Evolutionary conservation across 1,139 yeast species (phyloP).

Genomic region (Yamadazyma conglobata): DNA sequence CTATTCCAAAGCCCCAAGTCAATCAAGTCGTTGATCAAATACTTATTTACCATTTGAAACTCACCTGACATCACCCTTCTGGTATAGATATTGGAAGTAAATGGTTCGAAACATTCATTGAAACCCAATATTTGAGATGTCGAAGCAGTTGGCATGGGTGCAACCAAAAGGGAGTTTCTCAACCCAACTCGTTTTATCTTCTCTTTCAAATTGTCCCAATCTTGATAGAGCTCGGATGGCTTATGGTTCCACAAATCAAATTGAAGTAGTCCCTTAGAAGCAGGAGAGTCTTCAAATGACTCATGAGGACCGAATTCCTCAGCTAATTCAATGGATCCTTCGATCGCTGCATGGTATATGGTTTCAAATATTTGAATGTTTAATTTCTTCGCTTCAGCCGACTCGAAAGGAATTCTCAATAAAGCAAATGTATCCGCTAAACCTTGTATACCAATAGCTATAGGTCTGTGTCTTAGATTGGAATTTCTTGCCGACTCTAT

Average conservation of each 20-base stretch:
- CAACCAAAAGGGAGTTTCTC: slow-evolving; percentile 79
- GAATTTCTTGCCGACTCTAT: slow-evolving; percentile 65
- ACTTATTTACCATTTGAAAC: slow-evolving; percentile 84
- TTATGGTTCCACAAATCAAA: slow-evolving; percentile 78
- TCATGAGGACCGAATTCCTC: slow-evolving; percentile 61
- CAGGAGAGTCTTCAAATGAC: slow-evolving; percentile 75
- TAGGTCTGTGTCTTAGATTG: slow-evolving; percentile 77
- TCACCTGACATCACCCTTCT: slow-evolving; percentile 88
- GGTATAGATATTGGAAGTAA: slow-evolving; percentile 82
- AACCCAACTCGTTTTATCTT: slow-evolving; percentile 61
- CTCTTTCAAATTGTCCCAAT: slow-evolving; percentile 71
- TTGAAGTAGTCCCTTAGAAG: slow-evolving; percentile 74
- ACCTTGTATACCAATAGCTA: slow-evolving; percentile 89
- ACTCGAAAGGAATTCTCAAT: slow-evolving; percentile 76
- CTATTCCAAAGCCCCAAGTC: slow-evolving; percentile 83
- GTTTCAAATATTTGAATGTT: slow-evolving; percentile 86
- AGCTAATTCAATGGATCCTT: slow-evolving; percentile 76
- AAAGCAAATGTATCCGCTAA: slow-evolving; percentile 81
- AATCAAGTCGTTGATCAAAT: slow-evolving; percentile 73
- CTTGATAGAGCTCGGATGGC: slow-evolving; percentile 63
- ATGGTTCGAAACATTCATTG: slow-evolving; percentile 91
- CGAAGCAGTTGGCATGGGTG: slow-evolving; percentile 95
- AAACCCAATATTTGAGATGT: slow-evolving; percentile 87
- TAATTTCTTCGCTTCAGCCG: slow-evolving; percentile 63
- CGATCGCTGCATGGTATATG: slow-evolving; percentile 82